These are phyloP conservation scores for Ogataea wickerhamii DNA, from an alignment of 805 yeast genomes.

Conservation along the genomic window DNA sequence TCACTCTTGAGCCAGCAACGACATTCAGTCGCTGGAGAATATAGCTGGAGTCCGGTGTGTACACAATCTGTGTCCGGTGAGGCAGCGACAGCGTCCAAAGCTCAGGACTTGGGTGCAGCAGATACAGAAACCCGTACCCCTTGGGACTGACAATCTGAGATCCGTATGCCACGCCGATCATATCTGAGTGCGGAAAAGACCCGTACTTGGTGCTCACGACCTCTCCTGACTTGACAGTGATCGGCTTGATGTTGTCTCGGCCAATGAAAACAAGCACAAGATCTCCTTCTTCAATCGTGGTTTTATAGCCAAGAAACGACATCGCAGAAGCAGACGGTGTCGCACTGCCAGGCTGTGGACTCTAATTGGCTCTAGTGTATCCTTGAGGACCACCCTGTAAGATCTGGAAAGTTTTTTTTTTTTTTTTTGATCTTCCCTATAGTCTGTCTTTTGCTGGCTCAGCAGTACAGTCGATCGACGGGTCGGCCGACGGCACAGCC, in stretches of 20 bases:
- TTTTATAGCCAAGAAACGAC: conserved; percentile 48
- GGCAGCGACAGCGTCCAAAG: conserved; percentile 95
- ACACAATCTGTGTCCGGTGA: conserved; percentile 96
- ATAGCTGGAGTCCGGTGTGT: conserved; percentile 91
- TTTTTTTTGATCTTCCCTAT: background rate
- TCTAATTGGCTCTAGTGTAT: background rate
- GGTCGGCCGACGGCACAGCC: background rate
- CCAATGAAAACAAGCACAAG: conserved; percentile 83
- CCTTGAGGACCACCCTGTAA: background rate
- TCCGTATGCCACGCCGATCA: conserved; percentile 82
- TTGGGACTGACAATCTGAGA: conserved; percentile 69
- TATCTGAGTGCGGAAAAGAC: conserved; percentile 73
- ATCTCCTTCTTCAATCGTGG: conserved; percentile 78
- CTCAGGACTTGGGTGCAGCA: conserved; percentile 91
- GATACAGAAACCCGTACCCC: conserved; percentile 81
- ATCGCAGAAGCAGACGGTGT: conserved; percentile 4
- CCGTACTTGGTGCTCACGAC: conserved; percentile 85
- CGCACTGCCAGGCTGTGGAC: background rate
- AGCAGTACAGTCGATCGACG: background rate
- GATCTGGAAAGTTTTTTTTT: background rate
- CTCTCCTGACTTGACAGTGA: conserved; percentile 56
- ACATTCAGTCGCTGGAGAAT: conserved; percentile 80
- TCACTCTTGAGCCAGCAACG: conserved; percentile 69
- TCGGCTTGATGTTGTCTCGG: conserved; percentile 74
- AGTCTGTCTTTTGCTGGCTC: background rate